Evolutionary conservation across 2,329 filamentous ascomycete genomes (phyloP), one percentile per base, ranked within the genome.

Genomic region (Fonsecaea pedrosoi): DNA sequence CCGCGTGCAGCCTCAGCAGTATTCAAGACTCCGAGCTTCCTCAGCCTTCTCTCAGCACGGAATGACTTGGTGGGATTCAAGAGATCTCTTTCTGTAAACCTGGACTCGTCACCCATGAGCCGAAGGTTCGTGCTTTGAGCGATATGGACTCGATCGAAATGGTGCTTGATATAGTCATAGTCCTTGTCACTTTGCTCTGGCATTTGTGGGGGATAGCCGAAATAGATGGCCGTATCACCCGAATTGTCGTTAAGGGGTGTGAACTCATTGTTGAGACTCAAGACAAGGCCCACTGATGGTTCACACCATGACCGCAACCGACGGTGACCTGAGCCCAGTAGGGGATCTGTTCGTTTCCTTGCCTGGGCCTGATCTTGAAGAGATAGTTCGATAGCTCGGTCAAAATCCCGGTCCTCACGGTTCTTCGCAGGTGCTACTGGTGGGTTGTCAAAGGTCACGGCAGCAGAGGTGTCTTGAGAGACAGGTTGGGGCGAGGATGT

Each of bases 191-290:
- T 64, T 54, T 67, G 60, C 37, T 65, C 65, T 25, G 69, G 60
- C 21, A 64, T 56, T 62, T 73, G 65, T 3, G 75, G 75, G 1
- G 75, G 71, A 18, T 73, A 63, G 18, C 79, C 78, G 53, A 80
- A 77, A 56, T 75, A 78, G 0, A 78, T 74, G 15, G 79, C 71
- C 0, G 79, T 80, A 65, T 81, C 79, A 34, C 72, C 77, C n/a
- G 74, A 72, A 15, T 54, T 55, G 38, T 71, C 70, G 15, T 62
- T 45, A 21, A 73, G 54, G 8, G 62, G 35, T 34, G 61, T 7
- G 57, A 73, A 71, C 30, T 71, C 65, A 48, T 72, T 72, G 55
- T 68, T 71, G n/a, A 72, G 62, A 37, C 64, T 64, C 30, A 72
- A 60, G 18, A 62, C 35, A 10, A 69, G 54, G 12, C 45, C 10